Evolutionary conservation across 257 asterid species (phyloP), one percentile per base, ranked within the genome.

Genomic region (Catharanthus roseus): DNA sequence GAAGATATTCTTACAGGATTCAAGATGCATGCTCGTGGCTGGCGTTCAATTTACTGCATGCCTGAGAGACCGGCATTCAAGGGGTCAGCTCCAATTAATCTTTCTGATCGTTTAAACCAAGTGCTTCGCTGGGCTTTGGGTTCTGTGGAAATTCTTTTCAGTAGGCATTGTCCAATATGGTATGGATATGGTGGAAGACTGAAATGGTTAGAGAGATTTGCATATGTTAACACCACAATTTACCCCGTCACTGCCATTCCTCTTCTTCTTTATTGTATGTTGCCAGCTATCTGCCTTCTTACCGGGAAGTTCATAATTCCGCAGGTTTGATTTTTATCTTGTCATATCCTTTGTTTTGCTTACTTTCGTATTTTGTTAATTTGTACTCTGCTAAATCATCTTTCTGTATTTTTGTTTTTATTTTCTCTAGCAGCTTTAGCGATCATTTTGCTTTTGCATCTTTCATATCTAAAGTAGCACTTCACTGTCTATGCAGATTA

Each of bases 101-200:
- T 93, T 78, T 93, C 98, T 10, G 98, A 93, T 86, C 97, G 98
- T 81, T 79, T 93, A 74, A 90, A 89, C 80, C 98, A 93, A 84
- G 98, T 93, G 85, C 96, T 93, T 74, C 95, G 98, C 45, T 93
- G 98, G 98, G 98, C 98, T 76, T 76, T 93, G 82, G 98, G 98
- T 26, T 93, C 98, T 6, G 98, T 93, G 72, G 98, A 93, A 75
- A 93, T 93, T 83, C 86, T 93, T 34, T 83, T 93, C 69, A 93
- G 98, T 78, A 82, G 96, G 82, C 98, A 93, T 83, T 93, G 98
- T 79, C 98, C 98, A 18, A 88, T 93, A 76, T 93, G 98, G 98
- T 93, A 93, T 72, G 98, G 98, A 41, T 93, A 93, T 70, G 56
- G 73, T 23, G 98, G 98, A 74, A 82, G 97, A 84, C 78, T 93